phyloP scores from a whole-genome alignment of 495 filamentous ascomycete genomes.

The Aspergillus kassunensis region DNA sequence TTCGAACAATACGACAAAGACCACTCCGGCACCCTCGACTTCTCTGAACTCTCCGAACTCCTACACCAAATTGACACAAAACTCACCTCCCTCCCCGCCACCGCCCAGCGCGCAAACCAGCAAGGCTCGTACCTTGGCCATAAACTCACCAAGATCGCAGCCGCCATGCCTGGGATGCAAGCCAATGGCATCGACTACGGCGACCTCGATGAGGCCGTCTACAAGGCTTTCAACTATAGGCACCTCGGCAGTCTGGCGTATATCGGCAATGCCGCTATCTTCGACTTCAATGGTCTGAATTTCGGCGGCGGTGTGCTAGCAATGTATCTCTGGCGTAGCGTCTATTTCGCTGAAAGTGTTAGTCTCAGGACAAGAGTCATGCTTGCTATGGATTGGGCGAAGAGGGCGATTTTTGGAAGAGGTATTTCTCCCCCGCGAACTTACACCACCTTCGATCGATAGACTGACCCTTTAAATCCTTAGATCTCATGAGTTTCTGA shows the following conservation, averaged over 20 bases:
- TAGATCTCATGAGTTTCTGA: constrained; percentile 70
- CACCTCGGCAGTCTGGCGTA: constrained; percentile 93
- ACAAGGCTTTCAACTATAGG: constrained; percentile 93
- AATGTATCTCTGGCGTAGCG: constrained; percentile 93
- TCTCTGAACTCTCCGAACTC: constrained; percentile 83
- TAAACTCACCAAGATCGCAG: constrained; percentile 90
- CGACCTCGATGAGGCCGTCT: constrained; percentile 87
- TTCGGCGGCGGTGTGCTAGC: constrained; percentile 84
- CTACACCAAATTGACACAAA: constrained; percentile 88
- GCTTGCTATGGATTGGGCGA: constrained; percentile 98
- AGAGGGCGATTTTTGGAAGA: constrained; percentile 91
- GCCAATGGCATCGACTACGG: constrained; percentile 82
- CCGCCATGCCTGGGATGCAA: constrained; percentile 67
- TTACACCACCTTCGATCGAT: no score
- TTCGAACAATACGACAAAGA: constrained; percentile 93
- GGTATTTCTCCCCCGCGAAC: constrained; percentile 66
- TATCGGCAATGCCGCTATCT: constrained; percentile 92
- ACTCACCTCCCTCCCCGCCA: constrained; percentile 78
- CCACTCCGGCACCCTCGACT: constrained; percentile 87
- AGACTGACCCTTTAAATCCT: no score
- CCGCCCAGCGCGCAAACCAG: constrained; percentile 96
- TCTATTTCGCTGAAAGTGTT: constrained; percentile 98
- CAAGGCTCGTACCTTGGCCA: constrained; percentile 90
- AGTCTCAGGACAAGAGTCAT: constrained; percentile 84
- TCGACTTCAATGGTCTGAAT: constrained; percentile 77